A percentile compares a stretch with the other conserved stretches of the same genome.
Evolutionary conservation across 352 stramenopile species (phyloP).

Genomic region (Phytophthora pini): DNA sequence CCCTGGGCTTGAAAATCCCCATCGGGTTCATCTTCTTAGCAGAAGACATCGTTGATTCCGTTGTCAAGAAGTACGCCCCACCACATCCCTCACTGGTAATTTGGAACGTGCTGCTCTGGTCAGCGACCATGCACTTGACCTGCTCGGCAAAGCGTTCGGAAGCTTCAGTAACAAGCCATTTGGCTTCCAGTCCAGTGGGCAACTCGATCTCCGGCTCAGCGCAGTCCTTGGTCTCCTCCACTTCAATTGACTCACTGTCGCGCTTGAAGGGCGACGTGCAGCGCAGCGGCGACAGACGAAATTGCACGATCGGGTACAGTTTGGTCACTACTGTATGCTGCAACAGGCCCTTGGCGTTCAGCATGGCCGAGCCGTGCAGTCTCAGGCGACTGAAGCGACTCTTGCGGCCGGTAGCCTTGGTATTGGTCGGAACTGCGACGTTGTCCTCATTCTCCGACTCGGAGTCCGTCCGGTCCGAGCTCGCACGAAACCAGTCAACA

Average conservation of each 20-base stretch:
- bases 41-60: constrained; percentile 20
- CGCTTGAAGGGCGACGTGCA: constrained; percentile 41
- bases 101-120: constrained; percentile 47
- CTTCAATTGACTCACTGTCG: constrained; percentile 5
- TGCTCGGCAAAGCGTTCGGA: constrained; percentile 51
- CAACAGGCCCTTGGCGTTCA: constrained; percentile 52
- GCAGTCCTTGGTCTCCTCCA: constrained; percentile 5
- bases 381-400: constrained; percentile 41
- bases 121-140: constrained; percentile 44
- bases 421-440: constrained; percentile 1
- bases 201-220: constrained; percentile 25
- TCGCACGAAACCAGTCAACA: constrained; percentile 41
- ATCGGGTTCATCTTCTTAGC: constrained; percentile 43
- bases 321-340: constrained; percentile 55
- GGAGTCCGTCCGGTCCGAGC: constrained; percentile 13
- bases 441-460: constrained; percentile 5
- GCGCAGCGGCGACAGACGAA: constrained; percentile 41
- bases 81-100: constrained; percentile 85
- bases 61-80: constrained; percentile 67
- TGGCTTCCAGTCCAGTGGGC: constrained; percentile 20
- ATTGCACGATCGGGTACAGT: constrained; percentile 54
- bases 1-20: constrained; percentile 97
- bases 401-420: constrained; percentile 6
- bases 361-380: constrained; percentile 47
- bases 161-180: constrained; percentile 58